Base-by-base conservation (phyloP, 2,329 filamentous ascomycete species). In the Trichoderma sp. region DNA sequence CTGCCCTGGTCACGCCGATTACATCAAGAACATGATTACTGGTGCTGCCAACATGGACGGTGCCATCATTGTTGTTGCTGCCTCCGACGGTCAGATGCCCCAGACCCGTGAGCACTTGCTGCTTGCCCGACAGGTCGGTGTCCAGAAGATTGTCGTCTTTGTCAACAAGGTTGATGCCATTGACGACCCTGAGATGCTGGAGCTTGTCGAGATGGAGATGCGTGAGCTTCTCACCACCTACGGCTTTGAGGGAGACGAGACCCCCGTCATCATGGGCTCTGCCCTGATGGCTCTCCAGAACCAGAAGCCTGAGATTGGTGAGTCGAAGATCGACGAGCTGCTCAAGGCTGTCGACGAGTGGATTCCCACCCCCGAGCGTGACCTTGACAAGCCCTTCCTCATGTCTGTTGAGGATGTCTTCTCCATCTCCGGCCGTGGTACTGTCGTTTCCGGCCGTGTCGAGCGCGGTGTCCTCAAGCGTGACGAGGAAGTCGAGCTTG, bases 1-100 rank as follows among this genome's bases (percentile, higher is more conserved):
- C 90, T 99, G 96, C 85, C 96, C 96, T 72, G 96, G 96, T 85
- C 96, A 99, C 92, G 96, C 96, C 85, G 96, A 99, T 94, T 99
- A 99, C 89, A 98, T 99, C 88, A 99, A 99, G 91, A 99, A 99
- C 92, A 99, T 99, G 96, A 99, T 99, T 84, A 99, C 96, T 77
- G 96, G 96, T 91, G 95, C 96, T 74, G 95, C 97, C 79, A 97
- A 94, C 88, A 99, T 99, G 96, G 96, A 99, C 79, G 96, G 96
- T 79, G 95, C 96, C 79, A 95, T 99, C 82, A 98, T 99, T 79
- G 96, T 99, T 76, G 97, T 99, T 78, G 97, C 97, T 78, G 96
- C 96, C 77, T 97, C 94, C 47, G 96, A 99, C 82, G 96, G 96
- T 82, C 97, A 99, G 87, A 99, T 99, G 96, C 96, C 96, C 79